These are phyloP conservation scores for Pleurotus pulmonarius DNA, from an alignment of 768 basidiomycete species.

Conservation along the genomic window DNA sequence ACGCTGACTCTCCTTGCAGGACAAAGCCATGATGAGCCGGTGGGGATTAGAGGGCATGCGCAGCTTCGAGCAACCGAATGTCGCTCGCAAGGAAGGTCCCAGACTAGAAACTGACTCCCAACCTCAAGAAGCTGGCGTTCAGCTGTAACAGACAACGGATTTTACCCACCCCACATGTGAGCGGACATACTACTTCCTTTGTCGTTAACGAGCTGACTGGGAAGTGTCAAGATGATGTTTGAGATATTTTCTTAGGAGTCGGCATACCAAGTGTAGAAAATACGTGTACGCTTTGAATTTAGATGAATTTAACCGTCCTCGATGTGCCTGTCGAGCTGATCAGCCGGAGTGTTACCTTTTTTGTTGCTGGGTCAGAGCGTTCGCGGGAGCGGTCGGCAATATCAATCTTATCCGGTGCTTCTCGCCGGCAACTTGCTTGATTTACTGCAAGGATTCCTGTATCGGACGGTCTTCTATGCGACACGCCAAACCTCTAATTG, in stretches of 20 bases:
- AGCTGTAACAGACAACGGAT: background rate
- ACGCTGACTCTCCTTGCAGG: constrained; percentile 36
- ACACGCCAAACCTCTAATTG: constrained; percentile 7
- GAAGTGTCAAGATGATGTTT: background rate
- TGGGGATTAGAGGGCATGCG: constrained; percentile 93
- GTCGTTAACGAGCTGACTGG: background rate
- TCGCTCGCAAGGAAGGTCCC: constrained; percentile 51
- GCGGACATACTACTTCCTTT: background rate
- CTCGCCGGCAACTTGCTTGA: constrained; percentile 6
- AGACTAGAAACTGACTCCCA: constrained; percentile 15
- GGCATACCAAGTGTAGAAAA: constrained; percentile 6
- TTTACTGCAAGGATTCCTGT: constrained; percentile 5
- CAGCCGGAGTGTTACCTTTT: background rate
- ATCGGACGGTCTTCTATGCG: background rate
- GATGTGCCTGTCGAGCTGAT: constrained; percentile 4
- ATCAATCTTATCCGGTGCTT: constrained; percentile 4
- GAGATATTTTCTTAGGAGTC: background rate
- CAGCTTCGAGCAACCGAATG: constrained; percentile 75
- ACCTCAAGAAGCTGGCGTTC: constrained; percentile 4
- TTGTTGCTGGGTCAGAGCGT: background rate
- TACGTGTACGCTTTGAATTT: constrained; percentile 9
- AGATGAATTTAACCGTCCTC: background rate
- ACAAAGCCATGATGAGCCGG: constrained; percentile 89
- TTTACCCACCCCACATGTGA: background rate
- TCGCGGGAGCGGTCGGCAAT: constrained; percentile 7